Conservation (phyloP, 345 rosid species). For the Arabidopsis arenosa region DNA sequence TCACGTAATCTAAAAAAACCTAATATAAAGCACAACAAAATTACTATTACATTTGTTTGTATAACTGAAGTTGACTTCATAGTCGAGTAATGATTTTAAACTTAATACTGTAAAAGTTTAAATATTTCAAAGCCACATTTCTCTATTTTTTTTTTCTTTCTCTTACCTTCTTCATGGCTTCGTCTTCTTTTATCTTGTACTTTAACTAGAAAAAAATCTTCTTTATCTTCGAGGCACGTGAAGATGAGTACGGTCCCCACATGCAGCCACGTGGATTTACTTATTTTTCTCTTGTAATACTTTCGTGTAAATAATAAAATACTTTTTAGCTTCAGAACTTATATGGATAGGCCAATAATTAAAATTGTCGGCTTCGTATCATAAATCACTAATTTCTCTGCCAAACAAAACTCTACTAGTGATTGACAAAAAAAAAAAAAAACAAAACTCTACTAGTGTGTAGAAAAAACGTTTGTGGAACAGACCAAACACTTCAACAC, state of each 20-base stretch:
- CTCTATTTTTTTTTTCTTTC: background rate
- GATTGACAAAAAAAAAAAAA: too few relatives aligned
- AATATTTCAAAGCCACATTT: background rate
- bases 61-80: conserved; percentile 1
- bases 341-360: conserved; percentile 39
- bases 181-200: conserved; percentile 4
- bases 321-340: conserved; percentile 24
- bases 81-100: conserved; percentile 2
- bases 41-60: background rate
- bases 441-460: background rate
- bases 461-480: background rate
- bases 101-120: background rate
- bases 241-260: conserved; percentile 37
- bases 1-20: background rate
- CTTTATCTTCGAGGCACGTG: conserved; percentile 34
- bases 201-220: background rate
- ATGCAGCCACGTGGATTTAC: conserved; percentile 43
- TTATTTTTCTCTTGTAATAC: background rate
- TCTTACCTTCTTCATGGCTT: conserved; percentile 18
- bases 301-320: background rate
- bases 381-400: conserved; percentile 14
- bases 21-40: background rate
- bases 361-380: conserved; percentile 29
- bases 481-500: conserved; percentile 17
- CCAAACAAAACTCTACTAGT: background rate